A percentile compares a stretch with the other conserved stretches of the same genome.
Evolutionary conservation across 805 yeast genomes (phyloP).

Genomic region (Monosporozyma aerobia): DNA sequence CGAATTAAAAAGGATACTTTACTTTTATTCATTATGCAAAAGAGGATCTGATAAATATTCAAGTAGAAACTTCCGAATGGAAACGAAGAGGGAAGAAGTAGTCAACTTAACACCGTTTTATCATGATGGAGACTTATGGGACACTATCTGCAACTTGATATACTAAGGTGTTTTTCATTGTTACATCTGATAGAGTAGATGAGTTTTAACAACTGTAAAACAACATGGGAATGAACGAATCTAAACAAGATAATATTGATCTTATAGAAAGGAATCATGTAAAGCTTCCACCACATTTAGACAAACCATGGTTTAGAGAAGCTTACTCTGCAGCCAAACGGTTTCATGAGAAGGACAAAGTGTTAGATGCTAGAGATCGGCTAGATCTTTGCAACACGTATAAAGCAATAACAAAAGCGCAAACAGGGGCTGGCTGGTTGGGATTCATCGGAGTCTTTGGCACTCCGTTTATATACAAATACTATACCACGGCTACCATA

Average conservation of each 20-base stretch:
- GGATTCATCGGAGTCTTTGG: constrained; percentile 36
- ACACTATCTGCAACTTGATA: too few species aligned
- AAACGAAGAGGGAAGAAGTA: too few species aligned
- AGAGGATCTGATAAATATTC: neutral
- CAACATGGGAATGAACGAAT: neutral
- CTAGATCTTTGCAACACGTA: constrained; percentile 33
- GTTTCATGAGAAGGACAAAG: constrained; percentile 43
- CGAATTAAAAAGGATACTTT: neutral
- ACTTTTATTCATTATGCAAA: neutral
- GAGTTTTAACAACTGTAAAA: too few species aligned
- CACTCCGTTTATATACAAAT: constrained; percentile 35
- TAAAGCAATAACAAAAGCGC: constrained; percentile 28
- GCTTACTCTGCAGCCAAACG: constrained; percentile 37
- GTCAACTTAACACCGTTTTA: too few species aligned
- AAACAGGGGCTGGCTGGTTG: constrained; percentile 33
- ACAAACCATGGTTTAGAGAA: constrained; percentile 28
- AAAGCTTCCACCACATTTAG: constrained; percentile 5
- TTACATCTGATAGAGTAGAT: too few species aligned
- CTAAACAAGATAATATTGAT: neutral
- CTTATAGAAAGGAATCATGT: neutral
- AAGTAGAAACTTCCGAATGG: too few species aligned
- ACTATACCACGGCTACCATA: constrained; percentile 26
- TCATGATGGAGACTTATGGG: too few species aligned
- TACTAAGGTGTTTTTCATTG: too few species aligned
- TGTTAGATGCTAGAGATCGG: constrained; percentile 35